Percentiles rank a stretch among this genome's conserved stretches.
Conservation (phyloP, 2,329 filamentous ascomycete genomes). For the Talaromyces pinophilus region DNA sequence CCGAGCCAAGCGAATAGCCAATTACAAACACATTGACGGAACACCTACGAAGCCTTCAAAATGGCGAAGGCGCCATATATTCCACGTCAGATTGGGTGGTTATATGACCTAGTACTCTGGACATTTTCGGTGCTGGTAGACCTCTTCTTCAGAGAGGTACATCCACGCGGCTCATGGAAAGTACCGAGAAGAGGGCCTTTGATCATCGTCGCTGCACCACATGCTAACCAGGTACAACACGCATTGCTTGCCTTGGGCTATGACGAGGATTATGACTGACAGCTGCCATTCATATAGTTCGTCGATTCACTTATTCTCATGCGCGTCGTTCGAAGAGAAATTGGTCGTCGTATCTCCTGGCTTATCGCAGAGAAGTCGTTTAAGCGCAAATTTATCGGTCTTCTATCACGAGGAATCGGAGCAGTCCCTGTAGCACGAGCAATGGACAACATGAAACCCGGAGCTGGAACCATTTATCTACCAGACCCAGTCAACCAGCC, state of each 20-base stretch:
- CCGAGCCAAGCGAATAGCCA: neutral
- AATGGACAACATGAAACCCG: conserved; percentile 82
- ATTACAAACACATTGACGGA: neutral
- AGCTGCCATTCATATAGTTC: conserved; percentile 59
- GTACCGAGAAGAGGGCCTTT: conserved; percentile 85
- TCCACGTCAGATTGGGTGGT: conserved; percentile 51
- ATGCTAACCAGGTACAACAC: conserved; percentile 79
- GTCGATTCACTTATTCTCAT: conserved; percentile 94
- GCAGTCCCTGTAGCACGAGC: conserved; percentile 91
- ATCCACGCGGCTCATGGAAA: conserved; percentile 92
- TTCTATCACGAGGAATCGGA: conserved; percentile 79
- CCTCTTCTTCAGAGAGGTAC: conserved; percentile 96
- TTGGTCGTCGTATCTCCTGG: conserved; percentile 84
- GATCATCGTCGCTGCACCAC: conserved; percentile 93
- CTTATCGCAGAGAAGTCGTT: conserved; percentile 96
- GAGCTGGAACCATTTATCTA: conserved; percentile 78
- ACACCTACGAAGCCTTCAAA: neutral
- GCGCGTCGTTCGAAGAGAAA: conserved; percentile 82
- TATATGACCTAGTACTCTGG: conserved; percentile 55
- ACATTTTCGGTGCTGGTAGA: conserved; percentile 71
- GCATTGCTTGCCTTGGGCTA: neutral
- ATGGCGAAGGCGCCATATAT: conserved; percentile 39
- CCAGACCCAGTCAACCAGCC: conserved; percentile 85
- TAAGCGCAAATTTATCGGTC: conserved; percentile 83
- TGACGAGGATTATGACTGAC: conserved; percentile 20